Conservation (phyloP, 495 filamentous ascomycete genomes). For the Talaromyces proteolyticus region DNA sequence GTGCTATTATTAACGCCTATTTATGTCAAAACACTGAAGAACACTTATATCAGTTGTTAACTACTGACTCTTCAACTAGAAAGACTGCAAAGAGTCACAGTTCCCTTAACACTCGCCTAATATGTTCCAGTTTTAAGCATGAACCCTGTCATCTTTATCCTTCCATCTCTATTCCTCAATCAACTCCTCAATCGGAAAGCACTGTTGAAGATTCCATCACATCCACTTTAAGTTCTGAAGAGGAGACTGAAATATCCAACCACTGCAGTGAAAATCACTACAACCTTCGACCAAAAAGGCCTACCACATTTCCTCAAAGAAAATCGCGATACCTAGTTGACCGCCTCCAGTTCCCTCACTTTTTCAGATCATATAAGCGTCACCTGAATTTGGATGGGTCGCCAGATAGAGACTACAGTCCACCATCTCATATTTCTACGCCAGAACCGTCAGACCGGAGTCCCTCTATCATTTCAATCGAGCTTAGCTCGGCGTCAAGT, state of each 20-base stretch:
- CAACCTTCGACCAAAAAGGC: conserved; percentile 8
- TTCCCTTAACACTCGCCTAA: neutral
- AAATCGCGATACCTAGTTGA: conserved; percentile 7
- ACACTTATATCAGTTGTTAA: conserved; percentile 5
- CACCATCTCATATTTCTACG: neutral
- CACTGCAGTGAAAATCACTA: neutral
- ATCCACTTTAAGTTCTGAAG: conserved; percentile 1
- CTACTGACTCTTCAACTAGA: neutral
- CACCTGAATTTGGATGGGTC: neutral
- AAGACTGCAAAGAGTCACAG: neutral
- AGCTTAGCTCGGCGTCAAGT: conserved; percentile 2
- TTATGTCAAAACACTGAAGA: conserved; percentile 5
- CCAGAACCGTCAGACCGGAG: neutral
- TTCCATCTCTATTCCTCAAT: neutral
- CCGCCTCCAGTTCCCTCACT: conserved; percentile 5
- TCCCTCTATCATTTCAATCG: conserved; percentile 1
- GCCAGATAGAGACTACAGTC: conserved; percentile 1
- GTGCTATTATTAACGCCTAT: conserved; percentile 6
- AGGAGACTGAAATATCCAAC: neutral
- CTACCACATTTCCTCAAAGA: conserved; percentile 1
- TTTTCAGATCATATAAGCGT: conserved; percentile 4
- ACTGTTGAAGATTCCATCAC: neutral
- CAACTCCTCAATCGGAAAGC: neutral
- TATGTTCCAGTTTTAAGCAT: neutral
- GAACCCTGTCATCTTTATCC: neutral